These are phyloP conservation scores for Trichomonascaceae sp. DNA, from an alignment of 1,139 yeast genomes.

Conservation along the genomic window DNA sequence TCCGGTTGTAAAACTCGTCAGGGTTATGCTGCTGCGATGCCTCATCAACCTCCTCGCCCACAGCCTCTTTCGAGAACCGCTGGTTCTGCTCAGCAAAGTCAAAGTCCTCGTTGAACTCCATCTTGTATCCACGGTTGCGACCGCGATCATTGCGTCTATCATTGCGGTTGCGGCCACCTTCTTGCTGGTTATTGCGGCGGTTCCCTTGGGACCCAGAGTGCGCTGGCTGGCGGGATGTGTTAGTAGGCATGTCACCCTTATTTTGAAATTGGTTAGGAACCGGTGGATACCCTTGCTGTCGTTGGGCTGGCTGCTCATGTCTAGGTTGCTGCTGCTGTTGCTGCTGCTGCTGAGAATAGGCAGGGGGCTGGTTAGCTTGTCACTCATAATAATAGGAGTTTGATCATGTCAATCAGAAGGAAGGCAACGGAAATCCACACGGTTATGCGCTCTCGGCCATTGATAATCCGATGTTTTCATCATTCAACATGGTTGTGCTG, in stretches of 20 bases:
- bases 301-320: too few relatives aligned
- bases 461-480: conserved; percentile 23
- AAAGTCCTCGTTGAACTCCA: conserved; percentile 32
- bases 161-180: too few relatives aligned
- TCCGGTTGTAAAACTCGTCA: conserved; percentile 45
- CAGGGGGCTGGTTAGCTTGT: background rate
- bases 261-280: too few relatives aligned
- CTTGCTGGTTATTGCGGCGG: conserved; percentile 5
- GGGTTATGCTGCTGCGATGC: too few relatives aligned
- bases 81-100: conserved; percentile 65
- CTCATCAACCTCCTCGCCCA: conserved; percentile 14
- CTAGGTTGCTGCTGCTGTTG: background rate
- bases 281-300: too few relatives aligned
- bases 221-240: too few relatives aligned
- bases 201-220: conserved; percentile 3
- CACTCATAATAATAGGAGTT: background rate
- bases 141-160: too few relatives aligned
- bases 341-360: background rate
- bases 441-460: conserved; percentile 22
- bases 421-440: conserved; percentile 32
- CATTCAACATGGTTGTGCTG: too few relatives aligned
- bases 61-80: conserved; percentile 32
- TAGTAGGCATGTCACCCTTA: too few relatives aligned
- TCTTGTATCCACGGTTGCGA: conserved; percentile 21
- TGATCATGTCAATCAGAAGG: conserved; percentile 25